Evolutionary conservation across 345 rosid species (phyloP).

Genomic region (Murraya koenigii): DNA sequence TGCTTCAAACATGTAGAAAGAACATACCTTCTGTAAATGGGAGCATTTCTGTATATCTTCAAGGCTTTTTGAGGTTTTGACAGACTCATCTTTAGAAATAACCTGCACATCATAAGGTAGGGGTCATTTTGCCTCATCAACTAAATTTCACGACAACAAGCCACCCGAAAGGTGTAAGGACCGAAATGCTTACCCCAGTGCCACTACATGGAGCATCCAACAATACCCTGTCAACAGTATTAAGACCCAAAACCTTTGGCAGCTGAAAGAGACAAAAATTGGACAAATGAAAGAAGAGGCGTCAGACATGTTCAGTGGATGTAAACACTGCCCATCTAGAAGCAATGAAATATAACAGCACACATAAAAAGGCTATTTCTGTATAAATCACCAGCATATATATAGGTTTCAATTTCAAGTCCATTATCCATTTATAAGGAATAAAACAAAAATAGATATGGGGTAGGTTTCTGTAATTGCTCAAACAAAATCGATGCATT

Average conservation of each 20-base stretch:
- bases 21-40: conserved; percentile 81
- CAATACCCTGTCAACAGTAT: conserved; percentile 79
- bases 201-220: conserved; percentile 99
- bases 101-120: conserved; percentile 32
- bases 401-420: neutral
- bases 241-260: conserved; percentile 71
- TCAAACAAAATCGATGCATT: neutral
- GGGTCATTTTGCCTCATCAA: conserved; percentile 16
- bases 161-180: neutral
- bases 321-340: neutral
- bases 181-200: conserved; percentile 71
- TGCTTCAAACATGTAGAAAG: neutral
- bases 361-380: neutral
- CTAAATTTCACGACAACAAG: neutral
- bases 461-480: neutral
- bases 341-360: neutral
- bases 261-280: conserved; percentile 43
- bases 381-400: neutral
- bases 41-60: conserved; percentile 83
- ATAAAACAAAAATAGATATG: neutral
- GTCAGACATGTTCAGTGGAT: neutral
- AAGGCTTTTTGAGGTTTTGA: conserved; percentile 77
- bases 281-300: neutral
- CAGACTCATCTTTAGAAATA: conserved; percentile 86
- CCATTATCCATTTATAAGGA: neutral